Evolutionary conservation across 2,329 filamentous ascomycete genomes (phyloP).

Genomic region (Ophiocordyceps polyrhachis-furcata): DNA sequence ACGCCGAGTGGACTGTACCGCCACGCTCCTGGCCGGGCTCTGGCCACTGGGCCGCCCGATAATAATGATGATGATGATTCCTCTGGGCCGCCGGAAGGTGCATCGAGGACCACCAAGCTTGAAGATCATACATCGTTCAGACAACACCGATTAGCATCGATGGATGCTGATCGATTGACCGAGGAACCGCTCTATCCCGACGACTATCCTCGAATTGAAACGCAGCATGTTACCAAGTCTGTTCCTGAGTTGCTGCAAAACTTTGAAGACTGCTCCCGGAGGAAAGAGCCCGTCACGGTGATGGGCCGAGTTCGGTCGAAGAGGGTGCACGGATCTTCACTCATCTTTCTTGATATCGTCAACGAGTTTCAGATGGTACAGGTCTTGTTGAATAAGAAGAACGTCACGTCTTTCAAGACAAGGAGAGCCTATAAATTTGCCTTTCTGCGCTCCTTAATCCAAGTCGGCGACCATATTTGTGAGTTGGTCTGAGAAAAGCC

Average conservation of each 20-base stretch:
- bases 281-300: slow-evolving; percentile 14
- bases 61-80: background rate
- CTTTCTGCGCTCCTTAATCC: slow-evolving; percentile 44
- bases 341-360: slow-evolving; percentile 69
- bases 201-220: slow-evolving; percentile 16
- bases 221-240: slow-evolving; percentile 10
- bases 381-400: slow-evolving; percentile 51
- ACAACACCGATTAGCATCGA: slow-evolving; percentile 14
- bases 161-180: slow-evolving; percentile 14
- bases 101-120: background rate
- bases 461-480: slow-evolving; percentile 74
- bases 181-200: slow-evolving; percentile 17
- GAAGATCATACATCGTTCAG: slow-evolving; percentile 16
- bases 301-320: slow-evolving; percentile 54
- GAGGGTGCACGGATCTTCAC: slow-evolving; percentile 53
- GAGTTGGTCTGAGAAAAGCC: slow-evolving; percentile 18
- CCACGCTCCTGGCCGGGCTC: background rate
- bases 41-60: slow-evolving; percentile 4
- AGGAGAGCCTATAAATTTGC: slow-evolving; percentile 25
- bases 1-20: background rate
- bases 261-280: slow-evolving; percentile 8
- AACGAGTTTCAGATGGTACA: slow-evolving; percentile 59
- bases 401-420: slow-evolving; percentile 5
- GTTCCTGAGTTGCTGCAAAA: slow-evolving; percentile 16
- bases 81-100: too few species aligned